Conservation (phyloP, 1,284 basidiomycete species). For the Mycosarcoma mackinlayi region DNA sequence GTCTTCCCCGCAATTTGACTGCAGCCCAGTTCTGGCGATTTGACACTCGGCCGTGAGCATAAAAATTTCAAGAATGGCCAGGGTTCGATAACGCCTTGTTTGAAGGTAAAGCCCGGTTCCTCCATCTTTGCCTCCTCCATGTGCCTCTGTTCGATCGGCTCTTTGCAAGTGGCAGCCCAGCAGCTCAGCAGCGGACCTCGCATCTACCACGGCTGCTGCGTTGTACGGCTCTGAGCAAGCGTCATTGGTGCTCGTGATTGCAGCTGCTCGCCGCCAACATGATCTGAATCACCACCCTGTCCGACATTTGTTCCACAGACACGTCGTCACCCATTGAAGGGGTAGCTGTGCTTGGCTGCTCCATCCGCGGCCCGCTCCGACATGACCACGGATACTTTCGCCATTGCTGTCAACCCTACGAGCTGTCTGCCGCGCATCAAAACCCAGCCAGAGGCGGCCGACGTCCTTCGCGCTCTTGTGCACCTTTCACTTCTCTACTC, state of each 20-base stretch:
- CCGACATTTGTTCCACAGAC: too few species aligned
- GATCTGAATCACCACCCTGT: constrained; percentile 4
- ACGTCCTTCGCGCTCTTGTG: constrained; percentile 16
- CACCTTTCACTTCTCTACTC: constrained; percentile 40
- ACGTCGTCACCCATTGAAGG: neutral
- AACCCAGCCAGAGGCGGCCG: constrained; percentile 8
- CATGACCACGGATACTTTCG: constrained; percentile 4
- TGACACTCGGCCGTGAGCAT: constrained; percentile 26
- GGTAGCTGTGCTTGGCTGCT: neutral
- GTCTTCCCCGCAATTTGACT: constrained; percentile 33
- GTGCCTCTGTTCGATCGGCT: too few species aligned
- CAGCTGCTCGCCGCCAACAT: neutral
- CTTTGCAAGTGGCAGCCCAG: too few species aligned
- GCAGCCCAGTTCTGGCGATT: neutral
- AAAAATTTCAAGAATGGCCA: constrained; percentile 6
- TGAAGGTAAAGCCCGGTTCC: neutral
- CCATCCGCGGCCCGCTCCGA: neutral
- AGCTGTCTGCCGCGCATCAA: constrained; percentile 39
- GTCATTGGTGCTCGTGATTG: neutral
- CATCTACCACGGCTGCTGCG: too few species aligned
- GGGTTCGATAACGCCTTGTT: neutral
- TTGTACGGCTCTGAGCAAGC: too few species aligned
- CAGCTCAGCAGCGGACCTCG: neutral
- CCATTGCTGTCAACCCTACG: constrained; percentile 22
- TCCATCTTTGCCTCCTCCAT: too few species aligned